Base-by-base conservation (phyloP, 345 rosid species). In the Melastoma malabathricum region DNA sequence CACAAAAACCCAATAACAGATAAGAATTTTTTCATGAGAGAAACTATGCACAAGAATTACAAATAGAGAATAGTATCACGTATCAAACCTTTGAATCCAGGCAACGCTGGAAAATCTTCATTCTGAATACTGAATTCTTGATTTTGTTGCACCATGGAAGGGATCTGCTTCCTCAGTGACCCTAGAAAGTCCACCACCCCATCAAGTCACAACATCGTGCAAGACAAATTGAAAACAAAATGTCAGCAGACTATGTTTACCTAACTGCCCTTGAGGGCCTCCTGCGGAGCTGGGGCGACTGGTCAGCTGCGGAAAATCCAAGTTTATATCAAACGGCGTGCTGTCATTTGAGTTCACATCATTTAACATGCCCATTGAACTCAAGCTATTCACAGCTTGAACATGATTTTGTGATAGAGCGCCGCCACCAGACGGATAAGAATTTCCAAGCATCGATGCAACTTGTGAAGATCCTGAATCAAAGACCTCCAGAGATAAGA, bases 121-220 rank as follows among this genome's bases (percentile, higher is more conserved):
- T 81, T 93, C 81, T 88, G 97, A 55, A 93, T 93, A 83, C 99
- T 88, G 68, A 93, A 88, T 77, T 93, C 99, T 65, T 88, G 97
- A 69, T 78, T 93, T 68, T 93, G 99, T 66, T 93, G 99, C 67
- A 72, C 89, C 66, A 88, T 80, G 18, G 97, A 84, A 60, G 79
- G 79, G 62, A 88, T 86, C 67, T 83, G 95, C 68, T 93, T 93
- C 55, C 94, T 74, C 45, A 93, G 50, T 44, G 97, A 93, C 38
- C 95, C 99, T 93, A 76, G 60, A 72, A 34, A 34, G 41, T 34
- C 41, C 41, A 34, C 12, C 41, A 12, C 41, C 12, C 41, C 41
- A 6, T 34, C 10, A 34, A 6, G 41, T 34, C 41, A 8, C 41
- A 34, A 34, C 41, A 34, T 34, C 12, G 12, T 0, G 41, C 41